Evolutionary conservation across 2,329 filamentous ascomycete genomes (phyloP).

Genomic region (Fusarium xylarioides): DNA sequence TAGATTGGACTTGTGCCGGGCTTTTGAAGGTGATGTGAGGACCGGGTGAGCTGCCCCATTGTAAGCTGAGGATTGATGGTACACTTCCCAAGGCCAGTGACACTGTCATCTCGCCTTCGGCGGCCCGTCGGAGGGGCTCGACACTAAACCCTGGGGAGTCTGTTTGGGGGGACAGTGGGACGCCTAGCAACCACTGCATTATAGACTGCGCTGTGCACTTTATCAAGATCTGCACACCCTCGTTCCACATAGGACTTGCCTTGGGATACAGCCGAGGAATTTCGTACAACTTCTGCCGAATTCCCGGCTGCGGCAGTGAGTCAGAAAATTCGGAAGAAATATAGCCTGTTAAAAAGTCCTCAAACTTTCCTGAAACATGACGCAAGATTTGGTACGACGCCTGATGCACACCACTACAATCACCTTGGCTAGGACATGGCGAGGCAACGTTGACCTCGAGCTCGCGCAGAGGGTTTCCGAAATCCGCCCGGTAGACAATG

Average conservation of each 20-base stretch:
- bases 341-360: background rate
- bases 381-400: background rate
- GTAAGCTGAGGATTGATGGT: background rate
- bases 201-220: background rate
- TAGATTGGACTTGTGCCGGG: background rate
- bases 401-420: background rate
- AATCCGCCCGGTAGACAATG: background rate
- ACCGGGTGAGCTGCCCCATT: background rate
- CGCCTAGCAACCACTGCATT: background rate
- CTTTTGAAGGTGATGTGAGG: background rate
- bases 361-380: background rate
- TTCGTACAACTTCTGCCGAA: background rate
- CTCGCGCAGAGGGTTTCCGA: background rate
- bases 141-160: background rate
- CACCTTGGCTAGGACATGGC: background rate
- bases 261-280: background rate
- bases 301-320: background rate
- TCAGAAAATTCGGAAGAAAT: background rate
- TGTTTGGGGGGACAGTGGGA: background rate
- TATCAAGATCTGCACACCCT: background rate
- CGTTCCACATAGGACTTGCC: background rate
- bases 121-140: background rate
- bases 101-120: background rate
- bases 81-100: background rate
- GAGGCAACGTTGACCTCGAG: background rate